Evolutionary conservation across 2,329 filamentous ascomycete genomes (phyloP), one percentile per base, ranked within the genome.

Genomic region (Sclerotinia spermophila): DNA sequence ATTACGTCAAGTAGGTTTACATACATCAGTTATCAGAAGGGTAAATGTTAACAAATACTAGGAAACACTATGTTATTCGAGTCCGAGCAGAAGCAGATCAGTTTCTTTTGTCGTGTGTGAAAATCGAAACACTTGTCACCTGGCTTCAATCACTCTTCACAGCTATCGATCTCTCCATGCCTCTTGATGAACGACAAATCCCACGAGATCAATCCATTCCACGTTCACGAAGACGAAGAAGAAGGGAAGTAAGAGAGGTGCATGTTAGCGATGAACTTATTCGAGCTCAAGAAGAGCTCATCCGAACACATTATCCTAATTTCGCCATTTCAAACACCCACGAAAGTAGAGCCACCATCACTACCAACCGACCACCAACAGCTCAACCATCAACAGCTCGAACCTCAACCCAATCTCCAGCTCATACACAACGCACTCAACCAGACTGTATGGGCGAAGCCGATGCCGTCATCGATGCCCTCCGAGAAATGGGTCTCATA

Each of bases 11-110:
- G 85, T 89, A 80, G 76, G 86, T 83, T n/a, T 27, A 60, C 17
- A 51, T 53, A n/a, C 19, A 44, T 11, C 7, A 27, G 42, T 24
- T 11, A 42, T 60, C 17, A 5, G 35, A 10, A 33, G 62, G 30
- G 6, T 24, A 13, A 13, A 19, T 68, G 7, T 33, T 71, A n/a
- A 67, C 15, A 48, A 2, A 15, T 11, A 58, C 21, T 30, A 78
- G 77, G 59, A 78, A 78, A 58, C 84, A 85, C 69, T 90, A 90
- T 78, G 89, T 91, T 19, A 88, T 94, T 72, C 88, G 91, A n/a
- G 78, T 94, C 71, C 86, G 92, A 40, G 86, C 89, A 44, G 91
- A 94, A 80, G 88, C 88, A 2, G 90, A 94, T 74, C 92, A 94
- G 77, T 89, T 94, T 71, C 81, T 94, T 30, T 81, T 94, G 11